phyloP scores from a whole-genome alignment of 345 rosid species.

The Hypericum perforatum region DNA sequence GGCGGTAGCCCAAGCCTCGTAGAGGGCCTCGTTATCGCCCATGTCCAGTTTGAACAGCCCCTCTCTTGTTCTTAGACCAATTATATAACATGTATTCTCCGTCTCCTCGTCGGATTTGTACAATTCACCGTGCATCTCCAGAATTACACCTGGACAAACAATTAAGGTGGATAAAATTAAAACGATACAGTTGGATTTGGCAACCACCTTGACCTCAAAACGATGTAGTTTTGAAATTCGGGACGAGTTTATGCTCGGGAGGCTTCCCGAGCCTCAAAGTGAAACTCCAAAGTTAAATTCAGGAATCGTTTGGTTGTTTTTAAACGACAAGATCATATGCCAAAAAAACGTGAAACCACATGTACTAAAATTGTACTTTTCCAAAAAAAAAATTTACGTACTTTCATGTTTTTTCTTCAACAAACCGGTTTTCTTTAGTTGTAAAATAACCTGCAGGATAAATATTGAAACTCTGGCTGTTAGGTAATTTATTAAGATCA shows the following conservation, averaged over 20 bases:
- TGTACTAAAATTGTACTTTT: no score
- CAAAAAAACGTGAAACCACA: no score
- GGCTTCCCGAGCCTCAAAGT: no score
- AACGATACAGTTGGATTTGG: no score
- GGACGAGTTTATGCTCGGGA: no score
- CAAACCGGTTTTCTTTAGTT: conserved; percentile 51
- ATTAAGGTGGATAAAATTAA: no score
- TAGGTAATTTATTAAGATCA: no score
- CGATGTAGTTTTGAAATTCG: no score
- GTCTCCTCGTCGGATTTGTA: conserved; percentile 39
- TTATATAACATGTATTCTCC: conserved; percentile 50
- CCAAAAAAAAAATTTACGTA: conserved; percentile 7
- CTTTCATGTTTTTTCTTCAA: conserved; percentile 64
- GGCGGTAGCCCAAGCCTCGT: conserved; percentile 64
- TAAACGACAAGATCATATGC: no score
- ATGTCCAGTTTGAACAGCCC: conserved; percentile 76
- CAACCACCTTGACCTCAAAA: no score
- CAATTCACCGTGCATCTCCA: conserved; percentile 62
- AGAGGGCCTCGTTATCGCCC: conserved; percentile 58
- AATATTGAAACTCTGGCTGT: not conserved
- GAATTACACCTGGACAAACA: conserved; percentile 37
- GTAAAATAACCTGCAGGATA: conserved; percentile 53
- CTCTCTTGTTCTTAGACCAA: conserved; percentile 46
- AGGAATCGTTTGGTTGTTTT: no score
- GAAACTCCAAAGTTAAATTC: no score